These are phyloP conservation scores for Rhizopus arrhizus DNA, from an alignment of 371 early-diverging fungal species.

Conservation along the genomic window DNA sequence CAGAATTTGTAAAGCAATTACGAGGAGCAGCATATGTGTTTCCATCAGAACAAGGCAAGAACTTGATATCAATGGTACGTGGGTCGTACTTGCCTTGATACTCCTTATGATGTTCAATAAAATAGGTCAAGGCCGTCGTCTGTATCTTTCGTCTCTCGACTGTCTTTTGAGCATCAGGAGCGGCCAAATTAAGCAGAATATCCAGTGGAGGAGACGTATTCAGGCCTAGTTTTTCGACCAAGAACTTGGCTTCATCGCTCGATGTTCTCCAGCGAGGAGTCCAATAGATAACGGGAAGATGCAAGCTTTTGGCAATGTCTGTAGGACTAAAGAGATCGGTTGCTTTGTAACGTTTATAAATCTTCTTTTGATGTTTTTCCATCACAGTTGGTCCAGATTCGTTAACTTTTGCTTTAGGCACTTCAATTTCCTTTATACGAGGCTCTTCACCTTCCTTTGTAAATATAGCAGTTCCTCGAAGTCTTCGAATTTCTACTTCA, in stretches of 20 bases:
- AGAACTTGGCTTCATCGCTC: constrained; percentile 63
- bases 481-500: constrained; percentile 60
- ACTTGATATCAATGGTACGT: constrained; percentile 49
- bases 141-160: constrained; percentile 40
- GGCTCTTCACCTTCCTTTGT: constrained; percentile 56
- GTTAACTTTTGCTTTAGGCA: constrained; percentile 16
- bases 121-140: constrained; percentile 62
- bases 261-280: constrained; percentile 55
- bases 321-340: constrained; percentile 72
- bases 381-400: constrained; percentile 20
- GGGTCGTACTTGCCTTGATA: constrained; percentile 58
- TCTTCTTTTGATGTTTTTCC: constrained; percentile 26
- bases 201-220: constrained; percentile 56
- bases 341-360: constrained; percentile 64
- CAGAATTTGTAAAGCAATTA: constrained; percentile 68
- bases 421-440: constrained; percentile 20
- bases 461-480: constrained; percentile 74
- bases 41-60: constrained; percentile 64
- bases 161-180: constrained; percentile 28
- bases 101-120: constrained; percentile 70
- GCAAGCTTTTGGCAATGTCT: constrained; percentile 61
- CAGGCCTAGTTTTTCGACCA: constrained; percentile 66
- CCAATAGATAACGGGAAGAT: constrained; percentile 78
- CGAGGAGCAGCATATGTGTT: constrained; percentile 51
- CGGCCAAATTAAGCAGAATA: constrained; percentile 56